Conservation (phyloP, 176 grass and related monocot genomes). For the Cenchrus purpureus region DNA sequence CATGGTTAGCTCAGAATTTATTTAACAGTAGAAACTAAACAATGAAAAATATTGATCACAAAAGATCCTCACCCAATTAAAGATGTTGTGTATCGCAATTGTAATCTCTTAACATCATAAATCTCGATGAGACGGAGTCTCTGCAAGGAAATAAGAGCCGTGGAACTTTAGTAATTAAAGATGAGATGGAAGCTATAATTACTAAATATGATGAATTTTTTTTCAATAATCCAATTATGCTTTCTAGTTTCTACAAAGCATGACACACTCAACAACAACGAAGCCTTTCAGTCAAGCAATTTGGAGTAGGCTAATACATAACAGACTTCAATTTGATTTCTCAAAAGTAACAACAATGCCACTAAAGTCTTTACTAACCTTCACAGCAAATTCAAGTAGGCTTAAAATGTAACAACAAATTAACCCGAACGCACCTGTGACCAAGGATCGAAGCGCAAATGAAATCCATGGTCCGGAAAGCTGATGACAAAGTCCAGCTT, state of each 20-base stretch:
- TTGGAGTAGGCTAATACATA: not conserved
- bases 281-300: not conserved
- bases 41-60: not conserved
- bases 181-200: not conserved
- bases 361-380: not conserved
- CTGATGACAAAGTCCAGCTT: constrained; percentile 91
- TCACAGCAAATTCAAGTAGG: not conserved
- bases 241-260: not conserved
- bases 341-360: not conserved
- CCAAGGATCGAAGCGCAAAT: constrained; percentile 93
- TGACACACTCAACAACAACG: not conserved
- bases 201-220: not conserved
- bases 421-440: constrained; percentile 66
- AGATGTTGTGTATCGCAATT: constrained; percentile 85
- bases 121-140: constrained; percentile 91
- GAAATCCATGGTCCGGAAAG: constrained; percentile 97
- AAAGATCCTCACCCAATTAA: constrained; percentile 81
- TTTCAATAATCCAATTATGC: not conserved
- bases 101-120: constrained; percentile 90
- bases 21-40: constrained; percentile 1
- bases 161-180: not conserved
- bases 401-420: constrained; percentile 15
- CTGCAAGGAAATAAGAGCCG: constrained; percentile 41
- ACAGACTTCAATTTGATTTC: constrained; percentile 13
- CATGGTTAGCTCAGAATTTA: not conserved